Evolutionary conservation across 345 rosid genomes (phyloP).

Genomic region (Mangifera indica): DNA sequence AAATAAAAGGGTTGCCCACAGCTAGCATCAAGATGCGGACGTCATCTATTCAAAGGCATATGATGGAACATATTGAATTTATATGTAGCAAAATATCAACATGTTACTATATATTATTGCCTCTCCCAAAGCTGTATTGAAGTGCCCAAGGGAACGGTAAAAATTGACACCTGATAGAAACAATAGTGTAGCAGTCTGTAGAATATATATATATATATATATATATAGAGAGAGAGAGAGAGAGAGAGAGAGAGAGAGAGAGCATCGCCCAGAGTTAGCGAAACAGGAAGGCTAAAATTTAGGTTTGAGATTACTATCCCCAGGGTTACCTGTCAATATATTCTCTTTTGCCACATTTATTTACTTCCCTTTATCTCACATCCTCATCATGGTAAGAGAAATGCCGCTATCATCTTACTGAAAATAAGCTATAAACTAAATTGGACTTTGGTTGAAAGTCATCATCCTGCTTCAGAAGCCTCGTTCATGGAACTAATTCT

Average conservation of each 20-base stretch:
- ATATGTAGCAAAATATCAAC: too few relatives aligned
- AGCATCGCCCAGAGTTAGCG: background rate
- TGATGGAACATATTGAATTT: too few relatives aligned
- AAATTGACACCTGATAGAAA: background rate
- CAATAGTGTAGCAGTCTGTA: background rate
- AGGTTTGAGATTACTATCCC: conserved; percentile 9
- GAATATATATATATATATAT: background rate
- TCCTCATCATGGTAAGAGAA: conserved; percentile 1
- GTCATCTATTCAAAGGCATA: background rate
- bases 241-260: too few relatives aligned
- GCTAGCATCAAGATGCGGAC: background rate
- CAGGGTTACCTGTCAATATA: background rate
- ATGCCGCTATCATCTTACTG: conserved; percentile 1
- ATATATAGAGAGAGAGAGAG: too few relatives aligned
- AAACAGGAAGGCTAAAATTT: background rate
- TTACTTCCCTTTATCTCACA: background rate
- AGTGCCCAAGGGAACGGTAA: background rate
- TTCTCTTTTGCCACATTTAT: background rate
- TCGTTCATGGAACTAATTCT: background rate
- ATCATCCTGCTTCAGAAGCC: background rate
- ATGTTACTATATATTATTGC: too few relatives aligned
- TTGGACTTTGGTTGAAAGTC: conserved; percentile 3
- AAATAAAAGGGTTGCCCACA: too few relatives aligned
- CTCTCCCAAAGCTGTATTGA: too few relatives aligned
- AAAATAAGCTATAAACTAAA: background rate